A percentile compares a stretch with the other conserved stretches of the same genome.
Conservation (phyloP, 2,329 filamentous ascomycete species). For the Chalaropsis ovoidea region DNA sequence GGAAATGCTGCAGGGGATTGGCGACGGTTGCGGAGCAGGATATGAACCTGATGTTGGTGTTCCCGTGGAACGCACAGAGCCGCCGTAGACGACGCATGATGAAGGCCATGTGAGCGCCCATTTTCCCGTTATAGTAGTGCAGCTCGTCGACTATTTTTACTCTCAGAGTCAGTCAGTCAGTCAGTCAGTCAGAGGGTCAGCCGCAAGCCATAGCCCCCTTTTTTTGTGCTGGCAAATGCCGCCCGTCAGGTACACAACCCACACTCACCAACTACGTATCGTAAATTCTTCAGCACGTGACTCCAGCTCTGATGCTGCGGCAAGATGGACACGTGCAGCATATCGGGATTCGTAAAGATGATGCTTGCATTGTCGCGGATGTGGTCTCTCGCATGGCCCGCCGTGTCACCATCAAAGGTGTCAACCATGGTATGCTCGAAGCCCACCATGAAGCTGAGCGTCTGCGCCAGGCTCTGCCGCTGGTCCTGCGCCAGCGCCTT, state of each 20-base stretch:
- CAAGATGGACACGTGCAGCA: conserved; percentile 88
- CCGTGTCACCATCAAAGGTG: conserved; percentile 92
- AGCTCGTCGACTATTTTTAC: conserved; percentile 58
- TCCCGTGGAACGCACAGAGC: conserved; percentile 83
- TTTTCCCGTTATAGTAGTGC: conserved; percentile 91
- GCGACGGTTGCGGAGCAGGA: conserved; percentile 95
- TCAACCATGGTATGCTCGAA: conserved; percentile 71
- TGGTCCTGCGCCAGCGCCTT: conserved; percentile 96
- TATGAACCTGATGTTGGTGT: conserved; percentile 67
- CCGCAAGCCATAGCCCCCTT: not conserved
- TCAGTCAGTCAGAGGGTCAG: not conserved
- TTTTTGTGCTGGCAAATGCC: not conserved
- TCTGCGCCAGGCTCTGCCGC: conserved; percentile 72
- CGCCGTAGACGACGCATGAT: conserved; percentile 84
- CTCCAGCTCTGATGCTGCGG: conserved; percentile 88
- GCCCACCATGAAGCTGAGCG: conserved; percentile 69
- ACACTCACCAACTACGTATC: conserved; percentile 63
- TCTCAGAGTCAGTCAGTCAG: conserved; percentile 20
- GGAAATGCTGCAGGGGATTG: conserved; percentile 85
- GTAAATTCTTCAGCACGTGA: conserved; percentile 75
- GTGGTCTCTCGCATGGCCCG: conserved; percentile 62
- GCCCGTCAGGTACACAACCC: conserved; percentile 27
- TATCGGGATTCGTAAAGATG: conserved; percentile 96
- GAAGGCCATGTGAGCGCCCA: conserved; percentile 87
- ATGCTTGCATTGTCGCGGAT: conserved; percentile 84